phyloP scores from a whole-genome alignment of 2,329 filamentous ascomycete species.

The Basipetospora sp. region DNA sequence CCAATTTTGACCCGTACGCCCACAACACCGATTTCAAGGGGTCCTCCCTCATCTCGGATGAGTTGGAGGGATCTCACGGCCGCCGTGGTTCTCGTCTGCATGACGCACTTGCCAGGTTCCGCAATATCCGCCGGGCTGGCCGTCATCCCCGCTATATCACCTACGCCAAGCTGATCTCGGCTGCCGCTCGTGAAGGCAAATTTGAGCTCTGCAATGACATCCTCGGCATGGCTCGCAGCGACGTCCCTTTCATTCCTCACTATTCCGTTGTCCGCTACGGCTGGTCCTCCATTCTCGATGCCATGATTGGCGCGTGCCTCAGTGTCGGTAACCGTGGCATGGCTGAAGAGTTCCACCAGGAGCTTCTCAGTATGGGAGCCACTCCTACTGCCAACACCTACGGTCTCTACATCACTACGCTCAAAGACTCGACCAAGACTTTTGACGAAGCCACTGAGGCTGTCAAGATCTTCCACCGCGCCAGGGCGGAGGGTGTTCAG shows the following conservation, averaged over 20 bases:
- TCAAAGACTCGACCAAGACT: slow-evolving; percentile 93
- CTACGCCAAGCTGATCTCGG: slow-evolving; percentile 86
- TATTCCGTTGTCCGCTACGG: slow-evolving; percentile 83
- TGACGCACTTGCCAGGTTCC: slow-evolving; percentile 70
- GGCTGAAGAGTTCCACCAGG: slow-evolving; percentile 78
- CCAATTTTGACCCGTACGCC: slow-evolving; percentile 81
- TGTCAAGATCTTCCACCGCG: slow-evolving; percentile 90
- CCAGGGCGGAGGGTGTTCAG: slow-evolving; percentile 84
- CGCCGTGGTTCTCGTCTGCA: slow-evolving; percentile 59
- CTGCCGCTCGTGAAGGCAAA: slow-evolving; percentile 72
- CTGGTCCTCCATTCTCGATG: slow-evolving; percentile 90
- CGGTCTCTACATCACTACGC: slow-evolving; percentile 94
- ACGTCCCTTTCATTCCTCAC: slow-evolving; percentile 72
- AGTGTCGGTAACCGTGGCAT: slow-evolving; percentile 65
- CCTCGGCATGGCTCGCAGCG: slow-evolving; percentile 72
- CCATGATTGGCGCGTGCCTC: slow-evolving; percentile 88
- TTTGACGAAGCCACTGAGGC: slow-evolving; percentile 96
- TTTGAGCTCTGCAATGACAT: slow-evolving; percentile 74
- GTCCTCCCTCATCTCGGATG: slow-evolving; percentile 76
- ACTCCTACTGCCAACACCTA: slow-evolving; percentile 95
- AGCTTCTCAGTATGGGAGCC: slow-evolving; percentile 77
- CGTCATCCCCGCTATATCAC: slow-evolving; percentile 91
- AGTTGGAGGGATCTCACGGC: slow-evolving; percentile 67
- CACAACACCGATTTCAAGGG: slow-evolving; percentile 85
- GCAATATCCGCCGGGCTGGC: slow-evolving; percentile 82